phyloP scores from a whole-genome alignment of 1,284 basidiomycete species.

The Moniliophthora roreri region DNA sequence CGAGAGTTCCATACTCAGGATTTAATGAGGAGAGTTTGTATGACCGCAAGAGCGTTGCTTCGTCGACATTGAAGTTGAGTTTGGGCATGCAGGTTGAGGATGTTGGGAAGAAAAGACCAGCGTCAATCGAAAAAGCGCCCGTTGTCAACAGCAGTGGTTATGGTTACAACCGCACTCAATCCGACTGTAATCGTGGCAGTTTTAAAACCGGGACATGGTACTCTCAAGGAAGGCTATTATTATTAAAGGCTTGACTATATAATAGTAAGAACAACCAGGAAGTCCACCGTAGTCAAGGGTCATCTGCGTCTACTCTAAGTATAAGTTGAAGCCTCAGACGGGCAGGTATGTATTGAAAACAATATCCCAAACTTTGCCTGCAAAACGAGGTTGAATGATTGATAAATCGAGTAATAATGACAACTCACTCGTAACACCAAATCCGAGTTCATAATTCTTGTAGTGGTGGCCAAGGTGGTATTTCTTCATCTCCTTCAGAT shows the following conservation, averaged over 20 bases:
- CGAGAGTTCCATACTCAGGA: constrained; percentile 52
- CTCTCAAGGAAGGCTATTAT: no score
- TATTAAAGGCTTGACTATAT: no score
- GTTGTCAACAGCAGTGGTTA: background rate
- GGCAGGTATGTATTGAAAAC: constrained; percentile 85
- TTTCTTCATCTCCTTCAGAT: constrained; percentile 91
- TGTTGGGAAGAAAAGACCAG: background rate
- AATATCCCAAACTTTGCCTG: constrained; percentile 92
- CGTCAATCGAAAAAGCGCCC: background rate
- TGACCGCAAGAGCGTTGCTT: constrained; percentile 70
- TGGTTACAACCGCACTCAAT: no score
- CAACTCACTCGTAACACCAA: constrained; percentile 85
- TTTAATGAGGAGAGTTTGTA: constrained; percentile 70
- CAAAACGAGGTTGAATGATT: constrained; percentile 12
- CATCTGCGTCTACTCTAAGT: no score
- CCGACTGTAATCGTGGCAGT: no score
- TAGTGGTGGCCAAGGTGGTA: constrained; percentile 99
- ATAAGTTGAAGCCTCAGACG: no score
- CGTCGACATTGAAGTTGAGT: constrained; percentile 68
- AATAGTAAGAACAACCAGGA: no score
- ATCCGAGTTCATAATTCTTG: constrained; percentile 98
- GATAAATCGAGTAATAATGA: background rate
- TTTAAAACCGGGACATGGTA: no score
- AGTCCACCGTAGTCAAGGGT: no score
- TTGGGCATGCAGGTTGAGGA: constrained; percentile 37